Base-by-base conservation (phyloP, 2,329 filamentous ascomycete species). In the Periconia sp. region DNA sequence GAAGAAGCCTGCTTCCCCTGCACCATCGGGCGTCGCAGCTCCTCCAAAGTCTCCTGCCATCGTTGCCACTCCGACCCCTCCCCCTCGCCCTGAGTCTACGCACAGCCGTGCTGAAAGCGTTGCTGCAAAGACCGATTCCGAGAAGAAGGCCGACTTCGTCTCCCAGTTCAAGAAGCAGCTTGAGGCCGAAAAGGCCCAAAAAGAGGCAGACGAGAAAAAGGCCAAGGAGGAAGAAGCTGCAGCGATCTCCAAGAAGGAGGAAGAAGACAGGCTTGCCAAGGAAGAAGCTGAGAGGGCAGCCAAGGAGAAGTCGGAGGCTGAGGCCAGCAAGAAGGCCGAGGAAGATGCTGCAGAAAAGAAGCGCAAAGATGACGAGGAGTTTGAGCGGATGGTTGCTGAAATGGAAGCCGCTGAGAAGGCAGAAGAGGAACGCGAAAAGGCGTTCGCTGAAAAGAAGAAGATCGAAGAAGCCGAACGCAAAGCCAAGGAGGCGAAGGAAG, bases 81-180 rank as follows among this genome's bases (percentile, higher is more conserved):
- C 92, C 13, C 90, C 91, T 20, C 92, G 91, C 67, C 81, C 76
- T 14, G 76, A 81, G 42, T 81, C 86, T 18, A 81, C 87, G 18
- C 90, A 94, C 64, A 77, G 76, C 50, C 88, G 90, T 41, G 81
- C 85, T 15, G 91, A 95, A 48, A 92, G 88, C 74, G 82, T 80
- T 68, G 80, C 80, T 20, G 79, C 78, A 41, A 94, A 94, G 81
- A 88, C 88, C 1, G 84, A 85, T 14, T 74, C 93, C 71, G 89
- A 96, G 76, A 91, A 91, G 58, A 77, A 79, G 63, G 71, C 70
- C 23, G 77, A 77, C 13, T 81, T 81, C 58, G 88, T 89, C 74
- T 86, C 89, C 71, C 88, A 91, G 70, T 87, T 96, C 69, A 83
- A 82, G 69, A 70, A 74, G 55, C 71, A 77, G 44, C 65, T 79